Evolutionary conservation across 1,284 basidiomycete species (phyloP).

Genomic region (Porodaedalea pini): DNA sequence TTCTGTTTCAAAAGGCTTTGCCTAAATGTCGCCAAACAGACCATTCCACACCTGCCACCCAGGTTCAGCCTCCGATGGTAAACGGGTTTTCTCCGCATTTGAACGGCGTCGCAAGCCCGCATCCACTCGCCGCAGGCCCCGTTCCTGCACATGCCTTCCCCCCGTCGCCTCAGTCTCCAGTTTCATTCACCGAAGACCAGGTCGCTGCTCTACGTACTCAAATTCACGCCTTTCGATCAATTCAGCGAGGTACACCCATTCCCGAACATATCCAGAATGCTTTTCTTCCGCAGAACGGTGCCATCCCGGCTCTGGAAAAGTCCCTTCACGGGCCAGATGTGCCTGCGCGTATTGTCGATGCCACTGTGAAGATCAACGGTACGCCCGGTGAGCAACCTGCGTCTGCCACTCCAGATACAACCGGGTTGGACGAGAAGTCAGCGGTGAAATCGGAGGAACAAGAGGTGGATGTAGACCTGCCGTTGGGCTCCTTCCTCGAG

Average conservation of each 20-base stretch:
- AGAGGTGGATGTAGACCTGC: slow-evolving; percentile 42
- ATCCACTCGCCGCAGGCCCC: slow-evolving; percentile 30
- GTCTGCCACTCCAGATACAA: slow-evolving; percentile 18
- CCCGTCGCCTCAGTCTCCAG: slow-evolving; percentile 49
- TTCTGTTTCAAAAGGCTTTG: neutral
- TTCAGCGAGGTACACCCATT: slow-evolving; percentile 76
- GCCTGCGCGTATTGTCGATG: slow-evolving; percentile 65
- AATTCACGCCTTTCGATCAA: slow-evolving; percentile 85
- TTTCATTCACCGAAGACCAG: slow-evolving; percentile 84
- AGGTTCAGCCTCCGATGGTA: slow-evolving; percentile 18
- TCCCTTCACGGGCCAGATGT: slow-evolving; percentile 57
- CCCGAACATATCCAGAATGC: slow-evolving; percentile 80
- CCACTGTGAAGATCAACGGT: slow-evolving; percentile 75
- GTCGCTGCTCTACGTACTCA: slow-evolving; percentile 84
- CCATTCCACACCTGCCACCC: slow-evolving; percentile 12
- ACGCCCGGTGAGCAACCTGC: slow-evolving; percentile 43
- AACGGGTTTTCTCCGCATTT: slow-evolving; percentile 24
- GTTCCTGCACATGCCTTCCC: slow-evolving; percentile 31
- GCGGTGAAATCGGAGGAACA: slow-evolving; percentile 31
- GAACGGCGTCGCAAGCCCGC: slow-evolving; percentile 25
- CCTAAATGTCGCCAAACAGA: neutral
- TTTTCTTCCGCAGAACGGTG: slow-evolving; percentile 60
- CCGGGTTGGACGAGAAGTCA: slow-evolving; percentile 22
- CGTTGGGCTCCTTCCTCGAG: slow-evolving; percentile 72
- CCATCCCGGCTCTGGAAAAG: slow-evolving; percentile 62